A percentile compares a stretch with the other conserved stretches of the same genome.
phyloP scores from a whole-genome alignment of 805 yeast species.

The Cephaloascus fragrans region DNA sequence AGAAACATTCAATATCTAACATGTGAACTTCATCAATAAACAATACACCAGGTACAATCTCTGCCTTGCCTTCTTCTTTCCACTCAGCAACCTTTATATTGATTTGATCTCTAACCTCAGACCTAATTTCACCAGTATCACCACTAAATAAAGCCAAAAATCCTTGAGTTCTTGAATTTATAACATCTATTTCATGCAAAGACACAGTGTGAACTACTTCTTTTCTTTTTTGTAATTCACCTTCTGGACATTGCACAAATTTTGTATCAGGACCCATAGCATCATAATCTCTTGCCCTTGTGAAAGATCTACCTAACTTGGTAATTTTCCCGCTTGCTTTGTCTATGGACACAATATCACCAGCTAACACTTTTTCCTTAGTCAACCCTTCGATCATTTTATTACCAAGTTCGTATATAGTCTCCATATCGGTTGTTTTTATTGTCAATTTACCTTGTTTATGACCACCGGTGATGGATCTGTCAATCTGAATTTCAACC shows the following conservation, averaged over 20 bases:
- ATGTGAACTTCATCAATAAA: conserved; percentile 98
- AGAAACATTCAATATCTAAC: conserved; percentile 95
- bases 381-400: conserved; percentile 92
- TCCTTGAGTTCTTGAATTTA: conserved; percentile 96
- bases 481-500: conserved; percentile 89
- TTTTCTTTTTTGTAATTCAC: conserved; percentile 92
- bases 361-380: conserved; percentile 92
- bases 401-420: conserved; percentile 89
- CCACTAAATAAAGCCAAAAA: conserved; percentile 92
- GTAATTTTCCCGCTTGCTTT: conserved; percentile 92
- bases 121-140: conserved; percentile 94
- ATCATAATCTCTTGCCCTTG: conserved; percentile 95
- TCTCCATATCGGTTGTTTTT: conserved; percentile 97
- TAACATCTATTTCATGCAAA: conserved; percentile 93
- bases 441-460: conserved; percentile 97
- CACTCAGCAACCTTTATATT: conserved; percentile 96
- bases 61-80: conserved; percentile 98
- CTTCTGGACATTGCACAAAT: conserved; percentile 97
- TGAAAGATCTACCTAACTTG: conserved; percentile 90
- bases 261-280: conserved; percentile 98
- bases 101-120: conserved; percentile 93
- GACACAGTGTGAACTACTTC: conserved; percentile 98
- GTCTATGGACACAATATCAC: conserved; percentile 93
- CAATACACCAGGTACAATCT: conserved; percentile 93
- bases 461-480: conserved; percentile 94